A percentile compares a stretch with the other conserved stretches of the same genome.
These are phyloP conservation scores for Liquidambar formosana DNA, from an alignment of 164 flowering plant species.

Conservation along the genomic window DNA sequence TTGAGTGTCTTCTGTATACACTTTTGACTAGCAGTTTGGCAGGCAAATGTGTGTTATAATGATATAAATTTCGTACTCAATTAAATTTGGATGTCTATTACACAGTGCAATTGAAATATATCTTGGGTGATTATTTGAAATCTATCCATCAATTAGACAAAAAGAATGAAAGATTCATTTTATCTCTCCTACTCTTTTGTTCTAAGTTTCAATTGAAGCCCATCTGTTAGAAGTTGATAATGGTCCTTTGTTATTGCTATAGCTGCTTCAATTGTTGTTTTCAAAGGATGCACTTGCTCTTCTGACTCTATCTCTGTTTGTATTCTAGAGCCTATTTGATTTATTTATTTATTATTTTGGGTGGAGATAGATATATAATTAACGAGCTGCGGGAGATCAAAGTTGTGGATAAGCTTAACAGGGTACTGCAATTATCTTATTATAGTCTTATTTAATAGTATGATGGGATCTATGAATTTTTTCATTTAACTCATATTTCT, in stretches of 20 bases:
- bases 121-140: no score
- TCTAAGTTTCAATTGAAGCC: background rate
- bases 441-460: background rate
- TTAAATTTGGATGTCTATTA: no score
- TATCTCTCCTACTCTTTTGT: no score
- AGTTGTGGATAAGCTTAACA: constrained; percentile 42
- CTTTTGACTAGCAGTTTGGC: no score
- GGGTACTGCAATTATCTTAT: constrained; percentile 27
- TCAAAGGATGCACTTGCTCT: background rate
- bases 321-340: background rate
- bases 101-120: no score
- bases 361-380: constrained; percentile 37
- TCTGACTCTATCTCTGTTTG: background rate
- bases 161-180: no score
- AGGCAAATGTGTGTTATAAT: no score
- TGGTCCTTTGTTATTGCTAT: background rate
- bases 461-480: background rate
- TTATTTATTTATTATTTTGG: no score
- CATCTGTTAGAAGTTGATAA: background rate
- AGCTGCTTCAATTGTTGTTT: background rate
- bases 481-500: background rate
- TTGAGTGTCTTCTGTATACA: no score
- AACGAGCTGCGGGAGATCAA: constrained; percentile 43
- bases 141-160: no score
- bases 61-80: no score